Evolutionary conservation across 129 eudicot genomes (phyloP).

Genomic region (Flaveria linearis): DNA sequence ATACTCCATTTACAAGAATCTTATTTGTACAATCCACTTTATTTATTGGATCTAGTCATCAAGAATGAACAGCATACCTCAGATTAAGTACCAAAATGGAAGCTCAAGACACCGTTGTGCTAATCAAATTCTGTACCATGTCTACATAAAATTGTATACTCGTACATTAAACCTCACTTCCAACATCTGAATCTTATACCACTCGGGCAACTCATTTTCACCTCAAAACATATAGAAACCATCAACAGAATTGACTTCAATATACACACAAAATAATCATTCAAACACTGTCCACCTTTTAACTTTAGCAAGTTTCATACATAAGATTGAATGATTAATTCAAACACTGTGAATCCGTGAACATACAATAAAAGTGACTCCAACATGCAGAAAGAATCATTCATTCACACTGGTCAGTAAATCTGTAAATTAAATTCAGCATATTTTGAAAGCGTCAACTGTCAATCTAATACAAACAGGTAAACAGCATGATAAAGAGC

Average conservation of each 20-base stretch:
- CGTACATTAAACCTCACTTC: slow-evolving; percentile 6
- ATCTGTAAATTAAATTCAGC: background rate
- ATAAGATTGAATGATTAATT: background rate
- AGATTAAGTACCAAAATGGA: slow-evolving; percentile 3
- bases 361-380: too few species aligned
- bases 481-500: background rate
- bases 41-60: background rate
- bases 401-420: too few species aligned
- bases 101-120: background rate
- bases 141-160: background rate
- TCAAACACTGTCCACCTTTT: background rate
- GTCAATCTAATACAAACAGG: background rate
- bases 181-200: background rate
- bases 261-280: background rate
- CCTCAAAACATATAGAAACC: background rate
- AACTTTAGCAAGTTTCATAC: background rate
- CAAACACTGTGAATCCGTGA: too few species aligned
- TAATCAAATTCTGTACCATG: slow-evolving; percentile 5
- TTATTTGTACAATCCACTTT: background rate
- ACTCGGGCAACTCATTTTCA: background rate
- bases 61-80: slow-evolving; percentile 3
- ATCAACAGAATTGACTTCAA: background rate
- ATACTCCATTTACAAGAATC: background rate
- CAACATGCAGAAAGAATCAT: too few species aligned
- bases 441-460: background rate